These are phyloP conservation scores for Discostella stelligeroides DNA, from an alignment of 108 stramenopile species.

Conservation along the genomic window DNA sequence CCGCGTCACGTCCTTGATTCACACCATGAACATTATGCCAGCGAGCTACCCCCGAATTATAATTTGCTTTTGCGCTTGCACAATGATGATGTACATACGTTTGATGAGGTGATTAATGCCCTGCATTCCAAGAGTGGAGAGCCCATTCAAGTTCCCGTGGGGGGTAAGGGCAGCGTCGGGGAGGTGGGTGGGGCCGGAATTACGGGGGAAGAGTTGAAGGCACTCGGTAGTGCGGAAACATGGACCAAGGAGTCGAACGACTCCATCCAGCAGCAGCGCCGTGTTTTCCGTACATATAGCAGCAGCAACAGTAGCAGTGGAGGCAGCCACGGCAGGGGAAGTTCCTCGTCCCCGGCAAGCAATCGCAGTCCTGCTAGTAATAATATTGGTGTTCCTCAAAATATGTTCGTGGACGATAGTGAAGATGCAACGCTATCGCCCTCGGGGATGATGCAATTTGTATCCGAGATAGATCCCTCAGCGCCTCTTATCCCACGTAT, in stretches of 20 bases:
- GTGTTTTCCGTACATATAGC: constrained; percentile 8
- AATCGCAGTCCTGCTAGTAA: background rate
- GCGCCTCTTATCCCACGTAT: constrained; percentile 55
- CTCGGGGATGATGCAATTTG: constrained; percentile 10
- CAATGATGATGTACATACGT: constrained; percentile 98
- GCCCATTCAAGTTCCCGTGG: constrained; percentile 24
- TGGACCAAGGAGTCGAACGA: constrained; percentile 9
- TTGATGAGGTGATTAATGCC: constrained; percentile 91
- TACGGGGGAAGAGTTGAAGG: constrained; percentile 27
- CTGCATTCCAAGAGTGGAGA: constrained; percentile 46
- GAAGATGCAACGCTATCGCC: background rate
- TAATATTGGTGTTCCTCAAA: background rate
- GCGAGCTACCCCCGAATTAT: constrained; percentile 51
- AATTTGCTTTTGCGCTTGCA: constrained; percentile 78
- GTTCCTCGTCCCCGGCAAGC: background rate
- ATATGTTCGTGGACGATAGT: background rate
- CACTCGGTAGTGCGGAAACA: background rate
- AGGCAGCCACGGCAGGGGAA: background rate
- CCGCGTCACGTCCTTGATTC: constrained; percentile 46
- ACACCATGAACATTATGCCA: constrained; percentile 19
- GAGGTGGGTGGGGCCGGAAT: constrained; percentile 44
- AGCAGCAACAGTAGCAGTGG: background rate
- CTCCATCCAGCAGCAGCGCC: constrained; percentile 21
- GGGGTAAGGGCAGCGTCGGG: constrained; percentile 36
- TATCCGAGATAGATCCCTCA: constrained; percentile 30